Percentiles rank a stretch among this genome's conserved stretches.
These are phyloP conservation scores for Spathaspora gorwiae DNA, from an alignment of 805 yeast species.

Conservation along the genomic window DNA sequence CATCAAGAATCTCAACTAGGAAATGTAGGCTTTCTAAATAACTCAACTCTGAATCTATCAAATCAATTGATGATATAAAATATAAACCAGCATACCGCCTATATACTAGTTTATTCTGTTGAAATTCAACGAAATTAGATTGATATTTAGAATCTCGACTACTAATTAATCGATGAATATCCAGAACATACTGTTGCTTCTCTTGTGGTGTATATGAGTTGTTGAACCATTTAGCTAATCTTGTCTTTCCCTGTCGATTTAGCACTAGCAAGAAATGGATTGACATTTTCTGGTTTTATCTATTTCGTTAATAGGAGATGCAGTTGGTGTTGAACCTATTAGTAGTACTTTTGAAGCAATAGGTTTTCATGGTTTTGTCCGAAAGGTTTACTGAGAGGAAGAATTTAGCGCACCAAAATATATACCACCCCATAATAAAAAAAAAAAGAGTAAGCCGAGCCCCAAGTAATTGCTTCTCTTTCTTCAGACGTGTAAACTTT, in stretches of 20 bases:
- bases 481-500: no score
- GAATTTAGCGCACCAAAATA: no score
- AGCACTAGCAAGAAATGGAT: constrained; percentile 77
- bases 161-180: constrained; percentile 74
- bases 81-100: constrained; percentile 89
- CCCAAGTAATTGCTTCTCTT: no score
- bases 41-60: constrained; percentile 75
- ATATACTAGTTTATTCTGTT: constrained; percentile 64
- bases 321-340: background rate
- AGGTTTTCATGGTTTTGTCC: background rate
- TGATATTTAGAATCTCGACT: constrained; percentile 82
- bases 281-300: constrained; percentile 45
- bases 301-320: background rate
- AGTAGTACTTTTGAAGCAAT: background rate
- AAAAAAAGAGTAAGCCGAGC: no score
- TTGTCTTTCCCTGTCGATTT: constrained; percentile 89
- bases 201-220: constrained; percentile 25
- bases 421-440: no score
- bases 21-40: constrained; percentile 82
- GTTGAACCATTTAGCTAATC: constrained; percentile 76
- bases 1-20: constrained; percentile 83
- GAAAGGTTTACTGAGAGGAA: no score
- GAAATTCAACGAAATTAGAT: constrained; percentile 69
- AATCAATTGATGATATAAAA: constrained; percentile 78
- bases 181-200: constrained; percentile 42